Evolutionary conservation across 2,329 filamentous ascomycete species (phyloP), one percentile per base, ranked within the genome.

Genomic region (Cladosporium sp.): DNA sequence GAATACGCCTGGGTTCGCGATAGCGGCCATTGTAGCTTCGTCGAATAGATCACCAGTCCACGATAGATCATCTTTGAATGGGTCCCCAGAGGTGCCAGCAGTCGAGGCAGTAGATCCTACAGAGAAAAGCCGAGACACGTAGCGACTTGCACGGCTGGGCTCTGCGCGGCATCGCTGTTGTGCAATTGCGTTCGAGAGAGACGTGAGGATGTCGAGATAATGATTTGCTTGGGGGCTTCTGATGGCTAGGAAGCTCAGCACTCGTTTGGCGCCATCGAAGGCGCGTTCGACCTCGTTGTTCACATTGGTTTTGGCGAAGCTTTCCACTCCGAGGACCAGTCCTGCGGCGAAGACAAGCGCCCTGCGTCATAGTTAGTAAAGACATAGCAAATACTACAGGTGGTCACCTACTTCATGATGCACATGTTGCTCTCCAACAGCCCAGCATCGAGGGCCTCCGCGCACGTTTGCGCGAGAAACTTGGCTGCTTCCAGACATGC

Each of bases 201-300:
- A 57, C n/a, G 38, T 57, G 2, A 82, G 65, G 16, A 82, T 82
- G 5, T 80, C 76, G 11, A 73, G 69, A 56, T 83, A 82, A 45
- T 81, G 78, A 2, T 70, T 73, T 3, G 79, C 79, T 53, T 82
- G 79, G 0, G 78, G 75, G 35, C 76, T 79, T 41, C 75, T 71
- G 0, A 62, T 61, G 0, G 75, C 70, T 0, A 82, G 61, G 27
- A 71, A 71, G 1, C 66, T 67, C 1, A 83, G 68, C 1, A 82
- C 73, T 15, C 74, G 68, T 4, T 73, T 69, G 1, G 78, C 74
- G 2, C 73, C 71, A 16, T 67, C 63, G 53, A 82, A 82, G 0
- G 78, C 74, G 6, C 61, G 59, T n/a, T 73, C 71, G 38, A 75
- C 67, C 19, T 74, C 71, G 6, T 70, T 62, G 25, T 77, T 71